Evolutionary conservation across 2,329 filamentous ascomycete genomes (phyloP), one percentile per base, ranked within the genome.

Genomic region (Aspergillus sp.): DNA sequence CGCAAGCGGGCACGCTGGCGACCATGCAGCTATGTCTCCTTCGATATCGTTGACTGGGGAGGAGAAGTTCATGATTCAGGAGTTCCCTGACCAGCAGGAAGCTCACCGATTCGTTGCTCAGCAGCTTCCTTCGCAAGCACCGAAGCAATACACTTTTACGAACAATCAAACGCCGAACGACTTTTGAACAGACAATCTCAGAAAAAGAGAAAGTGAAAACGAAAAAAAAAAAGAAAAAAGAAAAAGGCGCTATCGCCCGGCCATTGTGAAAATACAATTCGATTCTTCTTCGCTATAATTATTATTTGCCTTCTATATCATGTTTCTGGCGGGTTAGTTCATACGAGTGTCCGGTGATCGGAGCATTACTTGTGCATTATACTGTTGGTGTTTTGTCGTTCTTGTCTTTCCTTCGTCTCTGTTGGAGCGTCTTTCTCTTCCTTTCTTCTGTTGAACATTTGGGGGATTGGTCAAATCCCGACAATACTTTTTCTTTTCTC

Each of bases 1-100:
- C 25, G 55, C 63, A 19, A 57, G 62, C 12, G 60, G 65, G 33
- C 53, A 56, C 32, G 50, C 57, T 19, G 57, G 60, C n/a, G 56
- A 58, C 17, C 59, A 60, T 48, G 63, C 59, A 9, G 63, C 59
- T 15, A 58, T 66, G 47, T 58, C 53, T 43, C 57, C 56, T 42
- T 55, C 47, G 9, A 55, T 55, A 5, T 51, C 63, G 38, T 68
- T 67, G 56, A 58, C 57, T 33, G 63, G 64, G 1, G 68, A 73
- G 52, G 63, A 63, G 1, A 68, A 73, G 52, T 73, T 73, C 51
- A 61, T 65, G 48, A 72, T 74, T 44, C 67, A 70, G 44, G 71
- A 73, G 49, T 74, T 71, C 49, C 65, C 69, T 10, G 63, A 72
- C 49, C 71, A 74, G 50, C 66, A 69, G 47, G 62, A 71, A 52